phyloP scores from a whole-genome alignment of 352 stramenopile species.

The Phytophthora cactorum region DNA sequence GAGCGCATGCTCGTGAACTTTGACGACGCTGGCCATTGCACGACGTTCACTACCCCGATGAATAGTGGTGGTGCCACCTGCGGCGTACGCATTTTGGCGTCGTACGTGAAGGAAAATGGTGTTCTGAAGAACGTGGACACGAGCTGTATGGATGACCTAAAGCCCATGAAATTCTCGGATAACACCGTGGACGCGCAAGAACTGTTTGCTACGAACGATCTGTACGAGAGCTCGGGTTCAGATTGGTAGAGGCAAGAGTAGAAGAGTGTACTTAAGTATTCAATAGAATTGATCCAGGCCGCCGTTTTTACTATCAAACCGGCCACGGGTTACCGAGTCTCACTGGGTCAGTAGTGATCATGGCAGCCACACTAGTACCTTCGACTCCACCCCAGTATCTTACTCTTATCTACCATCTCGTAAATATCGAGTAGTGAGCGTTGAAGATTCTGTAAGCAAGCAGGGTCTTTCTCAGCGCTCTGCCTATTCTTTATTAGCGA shows the following conservation, averaged over 20 bases:
- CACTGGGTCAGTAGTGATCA: too few relatives aligned
- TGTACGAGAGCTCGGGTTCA: conserved; percentile 44
- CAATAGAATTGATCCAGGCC: conserved; percentile 17
- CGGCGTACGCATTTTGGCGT: conserved; percentile 70
- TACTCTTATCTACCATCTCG: too few relatives aligned
- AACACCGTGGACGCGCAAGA: conserved; percentile 32
- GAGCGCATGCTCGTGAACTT: conserved; percentile 75
- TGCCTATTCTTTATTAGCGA: too few relatives aligned
- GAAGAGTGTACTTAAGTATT: conserved; percentile 4
- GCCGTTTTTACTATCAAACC: not conserved
- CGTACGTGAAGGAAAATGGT: conserved; percentile 67
- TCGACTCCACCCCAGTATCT: too few relatives aligned
- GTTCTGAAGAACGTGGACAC: conserved; percentile 68
- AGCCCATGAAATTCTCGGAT: conserved; percentile 51
- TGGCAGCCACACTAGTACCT: too few relatives aligned
- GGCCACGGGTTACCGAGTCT: not conserved
- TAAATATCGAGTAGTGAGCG: too few relatives aligned
- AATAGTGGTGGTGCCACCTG: conserved; percentile 53
- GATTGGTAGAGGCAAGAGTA: conserved; percentile 24
- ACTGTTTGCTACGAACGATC: conserved; percentile 45
- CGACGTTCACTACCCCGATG: conserved; percentile 76
- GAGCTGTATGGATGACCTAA: conserved; percentile 66
- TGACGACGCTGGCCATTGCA: conserved; percentile 75
- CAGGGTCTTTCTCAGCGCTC: too few relatives aligned
- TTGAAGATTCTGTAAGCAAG: too few relatives aligned